phyloP scores from a whole-genome alignment of 1,139 yeast species.

The Suhomyces choctaworum region DNA sequence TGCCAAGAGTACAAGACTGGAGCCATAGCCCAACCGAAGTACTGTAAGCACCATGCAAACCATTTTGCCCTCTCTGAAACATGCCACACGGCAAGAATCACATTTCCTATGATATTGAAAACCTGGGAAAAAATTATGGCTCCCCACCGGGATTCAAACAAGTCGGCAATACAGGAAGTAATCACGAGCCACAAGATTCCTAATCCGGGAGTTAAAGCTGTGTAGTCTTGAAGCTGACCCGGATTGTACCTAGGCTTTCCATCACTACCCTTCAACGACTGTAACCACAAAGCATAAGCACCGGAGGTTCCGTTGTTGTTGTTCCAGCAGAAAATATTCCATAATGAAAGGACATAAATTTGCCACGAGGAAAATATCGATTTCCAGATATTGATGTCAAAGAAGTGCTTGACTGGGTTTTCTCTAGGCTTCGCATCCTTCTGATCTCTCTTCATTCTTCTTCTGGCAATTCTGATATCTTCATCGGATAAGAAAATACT shows the following conservation, averaged over 20 bases:
- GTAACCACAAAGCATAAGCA: constrained; percentile 53
- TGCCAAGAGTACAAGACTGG: constrained; percentile 51
- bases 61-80: constrained; percentile 47
- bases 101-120: constrained; percentile 42
- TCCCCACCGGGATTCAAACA: constrained; percentile 55
- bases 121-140: constrained; percentile 57
- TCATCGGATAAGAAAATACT: constrained; percentile 59
- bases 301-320: constrained; percentile 48
- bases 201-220: constrained; percentile 47
- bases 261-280: constrained; percentile 29
- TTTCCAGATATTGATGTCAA: constrained; percentile 47
- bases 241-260: constrained; percentile 29
- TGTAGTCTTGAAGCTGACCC: constrained; percentile 41
- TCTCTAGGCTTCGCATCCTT: constrained; percentile 33
- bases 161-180: constrained; percentile 47
- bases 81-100: constrained; percentile 48
- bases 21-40: constrained; percentile 53
- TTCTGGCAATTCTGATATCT: constrained; percentile 62
- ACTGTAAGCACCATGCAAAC: constrained; percentile 49
- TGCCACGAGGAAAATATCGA: constrained; percentile 55
- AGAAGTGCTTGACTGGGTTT: constrained; percentile 26
- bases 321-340: constrained; percentile 67
- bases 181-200: constrained; percentile 43
- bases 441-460: constrained; percentile 50
- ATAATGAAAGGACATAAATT: constrained; percentile 48